These are phyloP conservation scores for Davidsoniella neocaledoniae DNA, from an alignment of 2,329 filamentous ascomycete genomes.

Conservation along the genomic window DNA sequence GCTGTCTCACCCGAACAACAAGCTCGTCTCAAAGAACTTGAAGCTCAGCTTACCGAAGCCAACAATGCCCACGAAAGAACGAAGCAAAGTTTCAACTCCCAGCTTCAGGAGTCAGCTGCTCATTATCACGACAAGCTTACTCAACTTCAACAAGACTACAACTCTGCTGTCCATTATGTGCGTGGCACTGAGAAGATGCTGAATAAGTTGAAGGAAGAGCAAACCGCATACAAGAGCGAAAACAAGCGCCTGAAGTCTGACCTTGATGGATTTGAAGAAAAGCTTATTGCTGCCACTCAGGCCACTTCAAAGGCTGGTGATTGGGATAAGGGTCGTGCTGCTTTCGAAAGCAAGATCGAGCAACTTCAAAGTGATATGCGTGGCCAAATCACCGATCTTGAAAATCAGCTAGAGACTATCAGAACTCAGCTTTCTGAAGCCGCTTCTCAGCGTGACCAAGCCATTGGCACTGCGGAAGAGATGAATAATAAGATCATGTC, in stretches of 20 bases:
- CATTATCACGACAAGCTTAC: constrained; percentile 85
- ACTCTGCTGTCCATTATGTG: constrained; percentile 94
- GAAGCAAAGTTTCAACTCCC: constrained; percentile 57
- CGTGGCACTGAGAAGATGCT: constrained; percentile 99
- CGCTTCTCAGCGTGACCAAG: constrained; percentile 51
- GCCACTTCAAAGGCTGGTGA: constrained; percentile 31
- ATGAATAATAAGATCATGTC: constrained; percentile 38
- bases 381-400: constrained; percentile 47
- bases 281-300: constrained; percentile 22
- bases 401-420: constrained; percentile 52
- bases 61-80: constrained; percentile 73
- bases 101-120: constrained; percentile 73
- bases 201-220: constrained; percentile 92
- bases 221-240: constrained; percentile 79
- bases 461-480: constrained; percentile 38
- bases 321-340: constrained; percentile 60
- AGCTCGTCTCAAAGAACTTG: constrained; percentile 63
- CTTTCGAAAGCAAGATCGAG: constrained; percentile 51
- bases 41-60: constrained; percentile 67
- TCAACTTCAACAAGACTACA: constrained; percentile 91
- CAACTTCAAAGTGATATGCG: constrained; percentile 53
- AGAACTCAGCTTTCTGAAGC: constrained; percentile 51
- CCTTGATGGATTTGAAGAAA: constrained; percentile 49
- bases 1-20: constrained; percentile 68
- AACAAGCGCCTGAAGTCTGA: constrained; percentile 72